Percentiles rank a stretch among this genome's conserved stretches.
These are phyloP conservation scores for Ophiocordyceps robertsii DNA, from an alignment of 2,329 filamentous ascomycete genomes.

Conservation along the genomic window DNA sequence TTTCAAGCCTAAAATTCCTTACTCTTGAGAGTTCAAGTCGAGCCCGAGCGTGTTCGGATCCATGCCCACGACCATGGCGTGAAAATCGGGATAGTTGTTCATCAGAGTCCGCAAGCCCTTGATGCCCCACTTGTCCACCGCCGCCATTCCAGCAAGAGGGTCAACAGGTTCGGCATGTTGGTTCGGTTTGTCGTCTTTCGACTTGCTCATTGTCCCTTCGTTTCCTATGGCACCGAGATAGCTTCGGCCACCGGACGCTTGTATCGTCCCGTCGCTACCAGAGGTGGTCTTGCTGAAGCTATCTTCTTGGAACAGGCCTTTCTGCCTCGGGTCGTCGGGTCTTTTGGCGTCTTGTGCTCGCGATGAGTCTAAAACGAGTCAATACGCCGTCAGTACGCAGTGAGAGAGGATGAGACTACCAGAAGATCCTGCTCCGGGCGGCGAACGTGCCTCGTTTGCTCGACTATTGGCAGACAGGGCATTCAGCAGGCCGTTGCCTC, in stretches of 20 bases:
- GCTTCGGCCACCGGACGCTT: slow-evolving; percentile 22
- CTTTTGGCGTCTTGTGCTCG: slow-evolving; percentile 30
- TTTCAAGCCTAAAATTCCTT: slow-evolving; percentile 15
- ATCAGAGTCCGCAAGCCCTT: slow-evolving; percentile 51
- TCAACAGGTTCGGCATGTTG: slow-evolving; percentile 34
- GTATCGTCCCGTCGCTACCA: slow-evolving; percentile 18
- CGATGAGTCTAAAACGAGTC: slow-evolving; percentile 14
- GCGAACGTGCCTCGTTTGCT: slow-evolving; percentile 33
- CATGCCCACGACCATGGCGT: slow-evolving; percentile 44
- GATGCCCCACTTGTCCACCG: slow-evolving; percentile 50
- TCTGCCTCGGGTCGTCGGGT: slow-evolving; percentile 26
- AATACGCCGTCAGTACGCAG: slow-evolving; percentile 3
- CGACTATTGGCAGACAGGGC: slow-evolving; percentile 48
- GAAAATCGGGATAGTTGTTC: slow-evolving; percentile 51
- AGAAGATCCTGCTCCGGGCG: slow-evolving; percentile 25
- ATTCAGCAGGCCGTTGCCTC: slow-evolving; percentile 50
- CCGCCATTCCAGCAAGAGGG: slow-evolving; percentile 46
- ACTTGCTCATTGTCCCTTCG: slow-evolving; percentile 24
- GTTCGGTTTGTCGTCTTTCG: slow-evolving; percentile 28
- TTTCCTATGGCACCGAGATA: slow-evolving; percentile 34
- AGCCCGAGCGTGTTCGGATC: slow-evolving; percentile 44
- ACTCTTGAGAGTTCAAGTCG: slow-evolving; percentile 45
- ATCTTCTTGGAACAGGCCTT: slow-evolving; percentile 31
- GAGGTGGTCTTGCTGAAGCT: slow-evolving; percentile 18
- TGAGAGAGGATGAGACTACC: neutral